Conservation (phyloP, 2,329 filamentous ascomycete genomes). For the Sporothrix pallida region DNA sequence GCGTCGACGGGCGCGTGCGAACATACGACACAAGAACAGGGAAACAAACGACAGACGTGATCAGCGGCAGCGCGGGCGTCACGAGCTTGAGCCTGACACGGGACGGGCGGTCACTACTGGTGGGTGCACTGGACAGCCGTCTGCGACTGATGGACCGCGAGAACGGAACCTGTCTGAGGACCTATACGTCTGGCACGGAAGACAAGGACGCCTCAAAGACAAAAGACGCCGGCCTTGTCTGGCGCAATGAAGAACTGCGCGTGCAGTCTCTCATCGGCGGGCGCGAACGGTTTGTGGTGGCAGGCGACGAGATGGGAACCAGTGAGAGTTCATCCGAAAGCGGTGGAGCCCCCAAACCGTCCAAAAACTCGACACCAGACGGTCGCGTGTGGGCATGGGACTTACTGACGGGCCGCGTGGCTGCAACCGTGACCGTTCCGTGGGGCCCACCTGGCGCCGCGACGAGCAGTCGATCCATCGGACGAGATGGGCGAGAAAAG, state of each 20-base stretch:
- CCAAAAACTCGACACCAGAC: conserved; percentile 47
- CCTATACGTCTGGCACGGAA: conserved; percentile 61
- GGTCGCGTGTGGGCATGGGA: conserved; percentile 83
- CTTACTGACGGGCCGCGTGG: conserved; percentile 72
- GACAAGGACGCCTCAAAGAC: not conserved
- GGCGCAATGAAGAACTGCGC: conserved; percentile 72
- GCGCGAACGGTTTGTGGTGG: conserved; percentile 77
- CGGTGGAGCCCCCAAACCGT: conserved; percentile 40
- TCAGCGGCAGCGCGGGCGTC: conserved; percentile 64
- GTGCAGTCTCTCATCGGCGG: conserved; percentile 76
- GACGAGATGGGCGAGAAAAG: conserved; percentile 66
- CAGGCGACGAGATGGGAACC: conserved; percentile 73
- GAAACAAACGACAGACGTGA: conserved; percentile 69
- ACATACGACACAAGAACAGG: conserved; percentile 85
- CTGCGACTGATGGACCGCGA: conserved; percentile 81
- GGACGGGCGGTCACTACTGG: conserved; percentile 76
- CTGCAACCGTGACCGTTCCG: conserved; percentile 65
- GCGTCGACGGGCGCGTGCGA: conserved; percentile 82
- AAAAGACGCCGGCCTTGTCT: conserved; percentile 37
- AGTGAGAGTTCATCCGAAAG: conserved; percentile 31
- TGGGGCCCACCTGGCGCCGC: conserved; percentile 56
- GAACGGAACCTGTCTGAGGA: conserved; percentile 73
- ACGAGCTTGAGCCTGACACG: conserved; percentile 74
- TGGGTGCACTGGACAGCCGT: conserved; percentile 75
- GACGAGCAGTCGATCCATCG: conserved; percentile 58